Evolutionary conservation across 345 rosid species (phyloP).

Genomic region (Citrus hindsii): DNA sequence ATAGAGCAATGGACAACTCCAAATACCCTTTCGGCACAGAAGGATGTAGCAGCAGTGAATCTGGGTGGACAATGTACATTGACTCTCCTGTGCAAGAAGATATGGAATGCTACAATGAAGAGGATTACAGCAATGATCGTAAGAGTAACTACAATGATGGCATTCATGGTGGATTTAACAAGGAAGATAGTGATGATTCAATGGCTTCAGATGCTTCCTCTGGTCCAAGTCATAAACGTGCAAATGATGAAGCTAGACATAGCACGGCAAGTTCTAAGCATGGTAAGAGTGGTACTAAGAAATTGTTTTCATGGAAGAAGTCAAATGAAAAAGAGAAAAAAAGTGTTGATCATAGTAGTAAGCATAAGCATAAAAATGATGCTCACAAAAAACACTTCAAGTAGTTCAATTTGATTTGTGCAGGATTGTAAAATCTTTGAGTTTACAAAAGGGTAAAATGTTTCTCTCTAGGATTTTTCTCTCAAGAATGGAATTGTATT

Average conservation of each 20-base stretch:
- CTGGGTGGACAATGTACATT: constrained; percentile 78
- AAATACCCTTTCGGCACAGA: constrained; percentile 36
- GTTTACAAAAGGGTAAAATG: not conserved
- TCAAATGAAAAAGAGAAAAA: constrained; percentile 29
- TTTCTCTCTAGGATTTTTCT: not conserved
- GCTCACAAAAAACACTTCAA: constrained; percentile 22
- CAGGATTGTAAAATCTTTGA: not conserved
- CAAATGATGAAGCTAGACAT: constrained; percentile 15
- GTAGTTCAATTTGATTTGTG: constrained; percentile 6
- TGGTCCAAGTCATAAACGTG: constrained; percentile 33
- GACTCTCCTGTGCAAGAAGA: constrained; percentile 56
- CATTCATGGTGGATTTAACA: constrained; percentile 16
- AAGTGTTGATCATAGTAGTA: constrained; percentile 16
- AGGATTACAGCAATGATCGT: constrained; percentile 4
- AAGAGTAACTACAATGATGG: not conserved
- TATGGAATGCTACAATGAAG: constrained; percentile 17
- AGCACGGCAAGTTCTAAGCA: constrained; percentile 14
- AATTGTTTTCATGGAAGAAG: constrained; percentile 25
- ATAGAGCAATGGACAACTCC: constrained; percentile 27
- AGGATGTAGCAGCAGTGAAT: constrained; percentile 82
- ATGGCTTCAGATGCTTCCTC: constrained; percentile 87
- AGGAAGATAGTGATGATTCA: constrained; percentile 69
- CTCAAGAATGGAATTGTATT: constrained; percentile 1
- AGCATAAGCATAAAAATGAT: constrained; percentile 13
- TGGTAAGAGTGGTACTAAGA: constrained; percentile 23